These are phyloP conservation scores for Neostapfia colusana DNA, from an alignment of 176 grass and related monocot genomes.

Conservation along the genomic window DNA sequence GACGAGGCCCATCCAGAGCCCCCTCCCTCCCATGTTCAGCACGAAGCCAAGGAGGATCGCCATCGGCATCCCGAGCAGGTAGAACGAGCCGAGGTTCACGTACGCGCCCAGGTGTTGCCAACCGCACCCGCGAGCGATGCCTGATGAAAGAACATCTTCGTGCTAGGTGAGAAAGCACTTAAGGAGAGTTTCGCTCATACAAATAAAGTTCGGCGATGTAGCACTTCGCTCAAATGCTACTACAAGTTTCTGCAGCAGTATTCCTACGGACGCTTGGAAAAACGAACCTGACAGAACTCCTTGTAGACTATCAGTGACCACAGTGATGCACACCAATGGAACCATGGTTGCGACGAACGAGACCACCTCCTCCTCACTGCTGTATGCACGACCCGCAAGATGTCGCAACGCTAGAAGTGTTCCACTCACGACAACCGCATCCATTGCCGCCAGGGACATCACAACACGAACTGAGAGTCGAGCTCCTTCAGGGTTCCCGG, in stretches of 20 bases:
- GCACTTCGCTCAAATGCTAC: neutral
- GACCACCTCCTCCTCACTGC: slow-evolving; percentile 71
- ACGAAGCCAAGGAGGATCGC: slow-evolving; percentile 63
- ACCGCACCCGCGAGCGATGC: slow-evolving; percentile 78
- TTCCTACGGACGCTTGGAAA: neutral
- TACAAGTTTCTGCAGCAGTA: neutral
- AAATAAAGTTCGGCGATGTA: neutral
- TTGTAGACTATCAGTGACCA: slow-evolving; percentile 62
- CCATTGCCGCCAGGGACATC: slow-evolving; percentile 57
- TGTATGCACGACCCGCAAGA: slow-evolving; percentile 72
- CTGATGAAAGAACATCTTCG: slow-evolving; percentile 37
- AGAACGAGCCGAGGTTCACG: slow-evolving; percentile 84
- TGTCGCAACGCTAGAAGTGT: slow-evolving; percentile 49
- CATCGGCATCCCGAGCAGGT: slow-evolving; percentile 72
- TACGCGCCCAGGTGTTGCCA: slow-evolving; percentile 90
- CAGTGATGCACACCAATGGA: slow-evolving; percentile 69
- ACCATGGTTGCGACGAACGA: slow-evolving; percentile 56
- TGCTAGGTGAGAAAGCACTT: no score
- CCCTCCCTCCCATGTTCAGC: slow-evolving; percentile 56
- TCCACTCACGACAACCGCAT: slow-evolving; percentile 55
- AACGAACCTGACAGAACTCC: slow-evolving; percentile 65
- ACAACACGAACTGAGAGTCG: slow-evolving; percentile 56
- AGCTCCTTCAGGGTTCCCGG: slow-evolving; percentile 78
- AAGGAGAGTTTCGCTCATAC: neutral
- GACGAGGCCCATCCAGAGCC: slow-evolving; percentile 80